Conservation (phyloP, 805 yeast genomes). For the Candida caryicola region DNA sequence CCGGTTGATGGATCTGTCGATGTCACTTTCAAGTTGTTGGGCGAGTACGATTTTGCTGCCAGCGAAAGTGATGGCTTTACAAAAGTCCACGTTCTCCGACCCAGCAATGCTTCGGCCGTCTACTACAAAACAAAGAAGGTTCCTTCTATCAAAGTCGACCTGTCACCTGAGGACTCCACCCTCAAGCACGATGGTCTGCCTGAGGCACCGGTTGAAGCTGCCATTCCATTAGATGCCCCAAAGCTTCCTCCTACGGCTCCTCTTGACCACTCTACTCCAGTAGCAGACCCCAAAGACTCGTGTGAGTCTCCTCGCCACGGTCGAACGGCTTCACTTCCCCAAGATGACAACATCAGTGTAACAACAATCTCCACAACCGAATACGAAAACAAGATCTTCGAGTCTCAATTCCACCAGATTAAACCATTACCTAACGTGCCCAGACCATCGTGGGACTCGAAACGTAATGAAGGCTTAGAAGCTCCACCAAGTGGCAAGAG, state of each 20-base stretch:
- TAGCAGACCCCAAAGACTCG: not conserved
- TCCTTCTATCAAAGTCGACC: not conserved
- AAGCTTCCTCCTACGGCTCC: not conserved
- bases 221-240: not conserved
- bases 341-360: constrained; percentile 25
- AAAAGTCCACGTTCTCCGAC: constrained; percentile 42
- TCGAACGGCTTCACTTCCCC: not conserved
- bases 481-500: too few species aligned
- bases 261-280: not conserved
- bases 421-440: constrained; percentile 23
- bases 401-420: constrained; percentile 31
- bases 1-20: constrained; percentile 82
- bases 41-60: constrained; percentile 58
- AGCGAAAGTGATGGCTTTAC: constrained; percentile 42
- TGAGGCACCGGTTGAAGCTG: not conserved
- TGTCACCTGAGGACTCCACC: too few species aligned
- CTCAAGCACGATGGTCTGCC: too few species aligned
- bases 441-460: not conserved
- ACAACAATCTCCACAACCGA: constrained; percentile 37
- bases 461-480: too few species aligned
- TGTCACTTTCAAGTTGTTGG: constrained; percentile 59
- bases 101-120: not conserved
- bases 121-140: not conserved
- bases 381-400: constrained; percentile 36
- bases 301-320: not conserved